Evolutionary conservation across 2,329 filamentous ascomycete species (phyloP).

Genomic region (Epichloe festucae): DNA sequence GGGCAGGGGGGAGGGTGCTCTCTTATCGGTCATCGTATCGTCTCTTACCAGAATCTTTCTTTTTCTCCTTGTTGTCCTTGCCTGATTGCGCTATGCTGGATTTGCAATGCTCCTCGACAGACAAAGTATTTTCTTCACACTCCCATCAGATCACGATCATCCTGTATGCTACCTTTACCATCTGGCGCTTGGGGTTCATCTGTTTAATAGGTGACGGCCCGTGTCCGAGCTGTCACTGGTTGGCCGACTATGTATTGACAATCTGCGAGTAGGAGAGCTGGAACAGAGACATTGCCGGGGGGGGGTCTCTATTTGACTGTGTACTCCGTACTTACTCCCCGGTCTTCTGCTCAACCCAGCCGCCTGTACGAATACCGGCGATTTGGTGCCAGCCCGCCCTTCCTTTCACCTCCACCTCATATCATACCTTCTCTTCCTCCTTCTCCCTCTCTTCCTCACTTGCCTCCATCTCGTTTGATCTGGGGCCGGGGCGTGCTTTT

Average conservation of each 20-base stretch:
- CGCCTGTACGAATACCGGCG: slow-evolving; percentile 6
- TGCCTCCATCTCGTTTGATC: slow-evolving; percentile 1
- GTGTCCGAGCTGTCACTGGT: slow-evolving; percentile 1
- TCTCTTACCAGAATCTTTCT: not conserved
- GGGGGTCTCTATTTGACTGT: slow-evolving; percentile 5
- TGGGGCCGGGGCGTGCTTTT: not conserved
- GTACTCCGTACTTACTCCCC: slow-evolving; percentile 1
- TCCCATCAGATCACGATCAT: too few species aligned
- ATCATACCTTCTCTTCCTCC: slow-evolving; percentile 2
- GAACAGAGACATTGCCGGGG: slow-evolving; percentile 12
- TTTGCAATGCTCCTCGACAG: not conserved
- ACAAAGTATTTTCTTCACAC: too few species aligned
- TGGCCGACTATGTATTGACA: not conserved
- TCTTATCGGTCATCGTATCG: not conserved
- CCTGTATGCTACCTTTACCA: too few species aligned
- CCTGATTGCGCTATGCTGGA: not conserved
- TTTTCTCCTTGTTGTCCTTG: not conserved
- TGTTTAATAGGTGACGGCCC: not conserved
- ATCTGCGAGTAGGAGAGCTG: slow-evolving; percentile 11
- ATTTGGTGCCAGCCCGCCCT: slow-evolving; percentile 5
- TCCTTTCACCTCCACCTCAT: slow-evolving; percentile 3
- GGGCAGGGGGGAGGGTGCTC: not conserved
- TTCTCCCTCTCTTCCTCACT: not conserved
- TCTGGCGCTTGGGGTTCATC: too few species aligned
- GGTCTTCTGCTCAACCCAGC: slow-evolving; percentile 6